Evolutionary conservation across 306 rosid genomes (phyloP).

Genomic region (Bauhinia variegata): DNA sequence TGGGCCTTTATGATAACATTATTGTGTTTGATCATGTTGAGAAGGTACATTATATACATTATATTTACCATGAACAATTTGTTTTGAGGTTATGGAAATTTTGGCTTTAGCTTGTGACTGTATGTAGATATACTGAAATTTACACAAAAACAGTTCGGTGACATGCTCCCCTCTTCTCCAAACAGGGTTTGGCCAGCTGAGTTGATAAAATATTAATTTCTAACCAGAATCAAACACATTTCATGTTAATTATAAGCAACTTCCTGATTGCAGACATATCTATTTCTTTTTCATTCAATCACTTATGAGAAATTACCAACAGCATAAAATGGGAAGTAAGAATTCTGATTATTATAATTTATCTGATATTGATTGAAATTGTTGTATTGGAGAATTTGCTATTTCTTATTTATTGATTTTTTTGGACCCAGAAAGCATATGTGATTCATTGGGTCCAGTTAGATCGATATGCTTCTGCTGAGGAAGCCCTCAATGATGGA

Average conservation of each 20-base stretch:
- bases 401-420: constrained; percentile 24
- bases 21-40: constrained; percentile 94
- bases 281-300: constrained; percentile 1
- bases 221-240: background rate
- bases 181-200: background rate
- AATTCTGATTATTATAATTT: background rate
- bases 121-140: background rate
- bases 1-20: constrained; percentile 88
- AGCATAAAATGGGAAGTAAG: background rate
- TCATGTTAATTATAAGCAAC: constrained; percentile 15
- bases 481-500: constrained; percentile 77
- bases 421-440: constrained; percentile 72
- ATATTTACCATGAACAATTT: constrained; percentile 25
- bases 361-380: constrained; percentile 3
- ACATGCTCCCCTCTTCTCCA: constrained; percentile 2
- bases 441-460: constrained; percentile 89
- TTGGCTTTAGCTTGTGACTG: constrained; percentile 8
- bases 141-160: constrained; percentile 11
- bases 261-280: background rate
- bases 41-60: constrained; percentile 79
- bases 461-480: constrained; percentile 73
- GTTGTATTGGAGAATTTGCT: constrained; percentile 15
- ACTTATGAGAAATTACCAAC: background rate
- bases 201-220: constrained; percentile 20
- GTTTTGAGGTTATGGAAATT: constrained; percentile 8